A percentile compares a stretch with the other conserved stretches of the same genome.
These are phyloP conservation scores for Heimioporus sp. DNA, from an alignment of 768 basidiomycete genomes.

Conservation along the genomic window DNA sequence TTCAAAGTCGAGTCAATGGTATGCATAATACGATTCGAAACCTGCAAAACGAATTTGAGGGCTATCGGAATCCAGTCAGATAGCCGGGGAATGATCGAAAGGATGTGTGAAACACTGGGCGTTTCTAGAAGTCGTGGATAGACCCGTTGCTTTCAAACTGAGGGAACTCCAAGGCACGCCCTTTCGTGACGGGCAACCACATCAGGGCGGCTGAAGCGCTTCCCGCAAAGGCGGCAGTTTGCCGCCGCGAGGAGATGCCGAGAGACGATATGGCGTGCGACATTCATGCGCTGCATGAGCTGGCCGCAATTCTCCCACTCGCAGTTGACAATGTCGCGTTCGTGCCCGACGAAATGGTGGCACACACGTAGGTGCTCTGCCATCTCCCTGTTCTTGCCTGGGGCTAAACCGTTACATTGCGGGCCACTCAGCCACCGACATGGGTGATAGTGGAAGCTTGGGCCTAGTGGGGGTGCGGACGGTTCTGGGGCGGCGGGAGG, in stretches of 20 bases:
- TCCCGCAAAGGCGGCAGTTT: slow-evolving; percentile 21
- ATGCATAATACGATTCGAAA: slow-evolving; percentile 7
- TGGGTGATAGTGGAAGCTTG: slow-evolving; percentile 7
- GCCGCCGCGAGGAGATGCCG: slow-evolving; percentile 25
- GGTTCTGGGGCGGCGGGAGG: slow-evolving; percentile 13
- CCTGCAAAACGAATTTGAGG: slow-evolving; percentile 4
- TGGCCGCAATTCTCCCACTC: slow-evolving; percentile 24
- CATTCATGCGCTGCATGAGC: slow-evolving; percentile 28
- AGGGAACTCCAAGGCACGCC: slow-evolving; percentile 10
- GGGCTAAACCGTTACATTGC: slow-evolving; percentile 20
- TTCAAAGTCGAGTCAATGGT: neutral
- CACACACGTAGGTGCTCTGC: slow-evolving; percentile 21
- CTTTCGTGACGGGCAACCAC: slow-evolving; percentile 27
- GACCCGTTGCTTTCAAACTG: neutral
- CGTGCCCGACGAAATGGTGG: slow-evolving; percentile 26
- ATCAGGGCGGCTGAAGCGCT: slow-evolving; percentile 25
- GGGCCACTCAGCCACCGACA: slow-evolving; percentile 26
- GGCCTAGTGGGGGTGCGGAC: neutral
- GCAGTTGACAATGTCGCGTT: slow-evolving; percentile 23
- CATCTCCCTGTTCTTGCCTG: slow-evolving; percentile 31
- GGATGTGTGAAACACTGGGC: neutral
- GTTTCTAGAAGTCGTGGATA: neutral
- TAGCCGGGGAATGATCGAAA: neutral
- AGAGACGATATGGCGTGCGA: slow-evolving; percentile 29
- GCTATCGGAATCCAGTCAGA: neutral